A percentile compares a stretch with the other conserved stretches of the same genome.
phyloP scores from a whole-genome alignment of 768 basidiomycete genomes.

The Russula sp. region DNA sequence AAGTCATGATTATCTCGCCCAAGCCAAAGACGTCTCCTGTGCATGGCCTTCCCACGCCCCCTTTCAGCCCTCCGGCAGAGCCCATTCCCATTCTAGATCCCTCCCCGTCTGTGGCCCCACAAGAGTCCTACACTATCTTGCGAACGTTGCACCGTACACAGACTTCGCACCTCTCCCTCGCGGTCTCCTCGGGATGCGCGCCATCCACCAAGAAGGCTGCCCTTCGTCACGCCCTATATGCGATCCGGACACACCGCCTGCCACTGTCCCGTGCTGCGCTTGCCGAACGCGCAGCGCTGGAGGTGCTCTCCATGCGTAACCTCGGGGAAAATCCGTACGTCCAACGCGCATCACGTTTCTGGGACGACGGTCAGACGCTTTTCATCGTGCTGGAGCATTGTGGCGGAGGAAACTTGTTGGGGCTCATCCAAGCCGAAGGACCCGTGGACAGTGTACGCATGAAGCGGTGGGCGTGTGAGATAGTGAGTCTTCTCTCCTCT shows the following conservation, averaged over 20 bases:
- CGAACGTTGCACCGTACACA: slow-evolving; percentile 20
- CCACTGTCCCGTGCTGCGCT: slow-evolving; percentile 14
- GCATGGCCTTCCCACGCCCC: slow-evolving; percentile 6
- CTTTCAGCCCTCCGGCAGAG: background rate
- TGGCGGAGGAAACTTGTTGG: slow-evolving; percentile 19
- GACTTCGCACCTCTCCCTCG: slow-evolving; percentile 17
- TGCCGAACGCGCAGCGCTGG: slow-evolving; percentile 16
- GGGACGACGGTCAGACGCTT: slow-evolving; percentile 21
- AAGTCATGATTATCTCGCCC: slow-evolving; percentile 24
- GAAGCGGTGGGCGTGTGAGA: slow-evolving; percentile 20
- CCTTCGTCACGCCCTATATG: slow-evolving; percentile 18
- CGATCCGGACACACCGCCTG: slow-evolving; percentile 21
- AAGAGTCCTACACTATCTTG: slow-evolving; percentile 21
- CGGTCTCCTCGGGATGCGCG: slow-evolving; percentile 12
- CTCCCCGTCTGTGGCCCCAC: background rate
- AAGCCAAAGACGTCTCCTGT: slow-evolving; percentile 11
- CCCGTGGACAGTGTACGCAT: slow-evolving; percentile 6
- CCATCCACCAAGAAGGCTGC: slow-evolving; percentile 12
- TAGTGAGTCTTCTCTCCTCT: slow-evolving; percentile 4
- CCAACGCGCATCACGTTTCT: slow-evolving; percentile 18
- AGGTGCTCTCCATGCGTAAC: slow-evolving; percentile 4
- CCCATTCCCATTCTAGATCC: background rate
- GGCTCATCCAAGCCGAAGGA: slow-evolving; percentile 18
- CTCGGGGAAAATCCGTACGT: slow-evolving; percentile 14
- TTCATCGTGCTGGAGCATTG: slow-evolving; percentile 23